phyloP scores from a whole-genome alignment of 805 yeast genomes.

The Candida loeiensis region DNA sequence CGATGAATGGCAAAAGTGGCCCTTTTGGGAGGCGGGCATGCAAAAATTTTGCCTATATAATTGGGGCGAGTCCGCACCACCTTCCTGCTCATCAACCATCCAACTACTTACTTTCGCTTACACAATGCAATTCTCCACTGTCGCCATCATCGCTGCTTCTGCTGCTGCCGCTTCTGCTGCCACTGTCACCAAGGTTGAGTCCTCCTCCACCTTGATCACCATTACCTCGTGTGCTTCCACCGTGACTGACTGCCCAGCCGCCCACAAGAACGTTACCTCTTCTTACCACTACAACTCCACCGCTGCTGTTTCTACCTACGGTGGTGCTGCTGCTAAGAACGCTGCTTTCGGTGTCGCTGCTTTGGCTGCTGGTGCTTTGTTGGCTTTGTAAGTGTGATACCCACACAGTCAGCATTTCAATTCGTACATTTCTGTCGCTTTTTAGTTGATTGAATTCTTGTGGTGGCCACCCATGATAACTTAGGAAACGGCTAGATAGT shows the following conservation, averaged over 20 bases:
- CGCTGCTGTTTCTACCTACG: slow-evolving; percentile 18
- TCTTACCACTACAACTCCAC: slow-evolving; percentile 16
- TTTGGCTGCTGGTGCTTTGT: slow-evolving; percentile 24
- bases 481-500: slow-evolving; percentile 1
- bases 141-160: slow-evolving; percentile 37
- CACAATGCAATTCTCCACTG: slow-evolving; percentile 47
- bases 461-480: slow-evolving; percentile 12
- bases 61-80: slow-evolving; percentile 3
- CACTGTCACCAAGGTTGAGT: slow-evolving; percentile 29
- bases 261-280: slow-evolving; percentile 7
- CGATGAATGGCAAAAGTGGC: neutral
- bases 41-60: slow-evolving; percentile 3
- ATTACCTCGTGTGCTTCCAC: slow-evolving; percentile 37
- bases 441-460: slow-evolving; percentile 9
- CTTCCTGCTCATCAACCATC: slow-evolving; percentile 18
- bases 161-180: slow-evolving; percentile 33
- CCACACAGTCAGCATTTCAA: slow-evolving; percentile 1
- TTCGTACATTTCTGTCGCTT: slow-evolving; percentile 3
- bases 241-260: slow-evolving; percentile 44
- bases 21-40: neutral
- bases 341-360: slow-evolving; percentile 18
- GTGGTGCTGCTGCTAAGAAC: slow-evolving; percentile 24
- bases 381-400: slow-evolving; percentile 25
- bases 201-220: slow-evolving; percentile 38
- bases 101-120: slow-evolving; percentile 37